Percentiles rank a stretch among this genome's conserved stretches.
Evolutionary conservation across 495 filamentous ascomycete species (phyloP).

Genomic region (Diplogelasinospora grovesii): DNA sequence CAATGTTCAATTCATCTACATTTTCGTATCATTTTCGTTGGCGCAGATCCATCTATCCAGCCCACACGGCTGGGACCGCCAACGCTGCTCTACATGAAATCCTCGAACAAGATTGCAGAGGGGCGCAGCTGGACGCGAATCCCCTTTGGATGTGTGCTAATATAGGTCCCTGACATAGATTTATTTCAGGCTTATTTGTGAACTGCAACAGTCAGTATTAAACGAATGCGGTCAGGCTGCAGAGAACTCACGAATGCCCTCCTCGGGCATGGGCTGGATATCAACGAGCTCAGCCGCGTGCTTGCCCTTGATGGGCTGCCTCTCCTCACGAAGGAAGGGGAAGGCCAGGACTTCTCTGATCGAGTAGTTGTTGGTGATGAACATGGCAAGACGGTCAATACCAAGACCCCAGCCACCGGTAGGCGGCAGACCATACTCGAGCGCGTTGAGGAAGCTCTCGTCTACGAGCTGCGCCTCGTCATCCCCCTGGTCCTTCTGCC

Average conservation of each 20-base stretch:
- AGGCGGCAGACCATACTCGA: constrained; percentile 72
- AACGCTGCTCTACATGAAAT: no score
- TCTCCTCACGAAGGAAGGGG: constrained; percentile 52
- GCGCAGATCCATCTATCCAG: no score
- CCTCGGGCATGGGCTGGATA: constrained; percentile 56
- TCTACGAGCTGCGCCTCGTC: constrained; percentile 95
- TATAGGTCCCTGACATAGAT: no score
- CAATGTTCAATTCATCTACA: no score
- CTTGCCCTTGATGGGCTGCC: constrained; percentile 37
- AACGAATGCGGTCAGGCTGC: neutral
- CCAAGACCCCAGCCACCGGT: constrained; percentile 98
- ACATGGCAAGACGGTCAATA: constrained; percentile 95
- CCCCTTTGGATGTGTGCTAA: no score
- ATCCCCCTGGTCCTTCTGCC: constrained; percentile 93
- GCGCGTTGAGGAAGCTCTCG: constrained; percentile 79
- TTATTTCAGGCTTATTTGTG: constrained; percentile 29
- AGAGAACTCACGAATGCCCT: constrained; percentile 57
- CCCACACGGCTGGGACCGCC: no score
- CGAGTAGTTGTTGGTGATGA: constrained; percentile 86
- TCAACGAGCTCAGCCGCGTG: constrained; percentile 59
- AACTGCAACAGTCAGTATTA: constrained; percentile 14
- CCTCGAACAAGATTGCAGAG: no score
- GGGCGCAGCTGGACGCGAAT: no score
- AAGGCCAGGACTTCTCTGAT: constrained; percentile 97
- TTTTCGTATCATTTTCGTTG: no score